These are phyloP conservation scores for Trichoderma semiorbis DNA, from an alignment of 2,329 filamentous ascomycete genomes.

Conservation along the genomic window DNA sequence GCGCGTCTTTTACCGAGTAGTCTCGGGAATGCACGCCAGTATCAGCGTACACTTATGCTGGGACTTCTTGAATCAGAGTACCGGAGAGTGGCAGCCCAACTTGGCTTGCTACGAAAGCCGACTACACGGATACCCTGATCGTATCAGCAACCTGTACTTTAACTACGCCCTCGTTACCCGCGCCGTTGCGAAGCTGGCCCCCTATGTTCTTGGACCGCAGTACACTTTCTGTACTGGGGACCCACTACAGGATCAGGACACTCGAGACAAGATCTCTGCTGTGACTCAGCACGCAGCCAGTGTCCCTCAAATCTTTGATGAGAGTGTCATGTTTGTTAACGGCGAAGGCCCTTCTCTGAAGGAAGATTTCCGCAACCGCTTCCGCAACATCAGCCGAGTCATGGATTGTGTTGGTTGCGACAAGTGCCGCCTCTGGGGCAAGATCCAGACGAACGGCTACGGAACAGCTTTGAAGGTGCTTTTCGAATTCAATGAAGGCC, in stretches of 20 bases:
- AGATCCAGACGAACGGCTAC: slow-evolving; percentile 91
- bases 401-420: slow-evolving; percentile 99
- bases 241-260: slow-evolving; percentile 69
- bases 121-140: slow-evolving; percentile 81
- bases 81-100: slow-evolving; percentile 90
- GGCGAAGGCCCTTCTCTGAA: slow-evolving; percentile 74
- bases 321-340: slow-evolving; percentile 89
- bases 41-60: slow-evolving; percentile 96
- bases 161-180: slow-evolving; percentile 96
- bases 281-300: slow-evolving; percentile 69
- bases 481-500: slow-evolving; percentile 80
- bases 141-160: slow-evolving; percentile 97
- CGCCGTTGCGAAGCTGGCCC: slow-evolving; percentile 84
- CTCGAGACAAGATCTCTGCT: slow-evolving; percentile 75
- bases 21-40: slow-evolving; percentile 97
- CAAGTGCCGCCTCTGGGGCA: slow-evolving; percentile 97
- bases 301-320: slow-evolving; percentile 83
- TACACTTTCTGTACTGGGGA: slow-evolving; percentile 96
- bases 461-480: slow-evolving; percentile 92
- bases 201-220: slow-evolving; percentile 61
- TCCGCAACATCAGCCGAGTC: slow-evolving; percentile 91
- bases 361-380: slow-evolving; percentile 95
- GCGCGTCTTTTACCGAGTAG: slow-evolving; percentile 93
- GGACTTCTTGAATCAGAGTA: slow-evolving; percentile 93
- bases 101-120: slow-evolving; percentile 81